Percentiles rank a stretch among this genome's conserved stretches.
These are phyloP conservation scores for Dendrobium officinale DNA, from an alignment of 106 monocot genomes.

Conservation along the genomic window DNA sequence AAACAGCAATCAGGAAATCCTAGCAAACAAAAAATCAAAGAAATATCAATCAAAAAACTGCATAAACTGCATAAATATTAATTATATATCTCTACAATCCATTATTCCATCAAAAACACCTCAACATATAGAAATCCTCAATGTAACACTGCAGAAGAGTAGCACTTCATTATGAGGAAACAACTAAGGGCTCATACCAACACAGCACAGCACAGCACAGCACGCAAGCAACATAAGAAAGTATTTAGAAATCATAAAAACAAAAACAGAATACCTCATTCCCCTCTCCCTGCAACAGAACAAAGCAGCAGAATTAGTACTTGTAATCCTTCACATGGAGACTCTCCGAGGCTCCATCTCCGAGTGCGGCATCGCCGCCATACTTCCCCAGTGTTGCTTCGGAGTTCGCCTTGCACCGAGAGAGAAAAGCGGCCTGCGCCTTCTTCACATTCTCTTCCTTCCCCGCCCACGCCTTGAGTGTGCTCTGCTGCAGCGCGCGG, in stretches of 20 bases:
- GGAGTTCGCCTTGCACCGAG: slow-evolving; percentile 35
- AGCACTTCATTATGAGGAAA: no score
- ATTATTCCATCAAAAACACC: no score
- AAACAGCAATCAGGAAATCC: no score
- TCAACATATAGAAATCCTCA: no score
- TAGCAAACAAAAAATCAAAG: no score
- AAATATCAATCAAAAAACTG: no score
- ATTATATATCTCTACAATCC: no score
- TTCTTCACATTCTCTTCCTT: slow-evolving; percentile 30
- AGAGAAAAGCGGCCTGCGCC: slow-evolving; percentile 25
- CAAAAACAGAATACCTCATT: background rate
- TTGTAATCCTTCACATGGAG: slow-evolving; percentile 46
- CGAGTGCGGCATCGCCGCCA: slow-evolving; percentile 30
- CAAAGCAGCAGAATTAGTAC: slow-evolving; percentile 11
- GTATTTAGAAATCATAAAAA: background rate
- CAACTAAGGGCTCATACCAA: background rate
- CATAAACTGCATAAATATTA: no score
- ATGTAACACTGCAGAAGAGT: no score
- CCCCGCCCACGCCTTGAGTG: slow-evolving; percentile 30
- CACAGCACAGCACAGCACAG: background rate
- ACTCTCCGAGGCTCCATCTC: slow-evolving; percentile 28
- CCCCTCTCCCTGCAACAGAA: background rate
- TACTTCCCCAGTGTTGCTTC: slow-evolving; percentile 38
- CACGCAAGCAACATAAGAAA: background rate
- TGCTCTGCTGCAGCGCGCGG: slow-evolving; percentile 24